Percentiles rank a stretch among this genome's conserved stretches.
phyloP scores from a whole-genome alignment of 352 stramenopile species.

The Blastocystis sp. region DNA sequence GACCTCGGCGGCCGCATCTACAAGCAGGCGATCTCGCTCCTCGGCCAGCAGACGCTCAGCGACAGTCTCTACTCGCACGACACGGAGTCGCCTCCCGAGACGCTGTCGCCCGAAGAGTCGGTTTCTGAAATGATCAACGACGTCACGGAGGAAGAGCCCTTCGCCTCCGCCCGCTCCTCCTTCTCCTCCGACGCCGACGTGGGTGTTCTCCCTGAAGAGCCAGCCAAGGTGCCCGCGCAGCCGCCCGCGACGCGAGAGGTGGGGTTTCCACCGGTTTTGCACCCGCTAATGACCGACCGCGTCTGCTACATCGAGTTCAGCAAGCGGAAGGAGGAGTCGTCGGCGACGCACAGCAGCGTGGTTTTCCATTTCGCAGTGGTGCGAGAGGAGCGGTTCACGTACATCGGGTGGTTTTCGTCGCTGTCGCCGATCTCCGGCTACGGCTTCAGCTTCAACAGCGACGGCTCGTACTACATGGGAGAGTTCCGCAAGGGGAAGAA shows the following conservation, averaged over 20 bases:
- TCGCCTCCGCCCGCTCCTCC: background rate
- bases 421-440: background rate
- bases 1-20: background rate
- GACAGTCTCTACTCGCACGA: background rate
- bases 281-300: background rate
- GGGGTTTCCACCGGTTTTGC: background rate
- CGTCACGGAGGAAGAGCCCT: background rate
- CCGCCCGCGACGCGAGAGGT: background rate
- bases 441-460: conserved; percentile 15
- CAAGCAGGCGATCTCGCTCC: background rate
- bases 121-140: background rate
- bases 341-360: too few species aligned
- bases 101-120: background rate
- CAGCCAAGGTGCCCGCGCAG: background rate
- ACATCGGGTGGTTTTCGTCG: conserved; percentile 16
- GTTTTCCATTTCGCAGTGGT: conserved; percentile 6
- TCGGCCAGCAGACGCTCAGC: background rate
- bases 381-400: background rate
- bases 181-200: background rate
- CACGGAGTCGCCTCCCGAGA: background rate
- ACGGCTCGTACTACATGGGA: conserved; percentile 25
- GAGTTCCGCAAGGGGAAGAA: conserved; percentile 6
- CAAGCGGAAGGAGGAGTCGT: background rate
- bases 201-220: background rate
- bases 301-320: background rate